Percentiles rank a stretch among this genome's conserved stretches.
Conservation (phyloP, 257 asterid species). For the Lycium ferocissimum region DNA sequence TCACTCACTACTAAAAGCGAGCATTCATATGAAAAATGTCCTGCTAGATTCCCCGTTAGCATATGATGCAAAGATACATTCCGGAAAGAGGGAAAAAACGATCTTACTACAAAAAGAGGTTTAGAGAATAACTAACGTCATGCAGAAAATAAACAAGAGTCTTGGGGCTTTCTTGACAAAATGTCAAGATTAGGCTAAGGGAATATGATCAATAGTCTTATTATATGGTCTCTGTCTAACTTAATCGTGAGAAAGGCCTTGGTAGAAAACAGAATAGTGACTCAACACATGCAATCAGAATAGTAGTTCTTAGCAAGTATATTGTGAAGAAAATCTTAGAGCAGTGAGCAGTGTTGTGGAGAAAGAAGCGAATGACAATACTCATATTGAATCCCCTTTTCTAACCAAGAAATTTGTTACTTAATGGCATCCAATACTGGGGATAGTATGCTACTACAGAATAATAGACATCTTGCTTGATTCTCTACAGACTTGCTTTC, state of each 20-base stretch:
- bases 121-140: too few relatives aligned
- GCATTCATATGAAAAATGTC: not conserved
- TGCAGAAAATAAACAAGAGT: not conserved
- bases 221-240: too few relatives aligned
- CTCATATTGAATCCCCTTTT: not conserved
- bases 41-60: not conserved
- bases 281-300: not conserved
- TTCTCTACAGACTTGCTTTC: not conserved
- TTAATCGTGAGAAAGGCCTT: not conserved
- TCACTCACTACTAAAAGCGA: not conserved
- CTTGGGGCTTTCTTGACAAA: not conserved
- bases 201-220: not conserved
- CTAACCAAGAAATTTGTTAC: not conserved
- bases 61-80: not conserved
- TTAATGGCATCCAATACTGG: not conserved
- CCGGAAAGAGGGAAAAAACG: not conserved
- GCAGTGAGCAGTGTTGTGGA: not conserved
- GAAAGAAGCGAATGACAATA: not conserved
- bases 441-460: not conserved
- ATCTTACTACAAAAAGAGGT: not conserved
- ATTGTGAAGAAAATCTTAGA: too few relatives aligned
- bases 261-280: not conserved
- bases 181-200: not conserved
- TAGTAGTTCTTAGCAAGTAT: not conserved
- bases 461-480: not conserved